phyloP scores from a whole-genome alignment of 352 stramenopile species.

The Saprolegnia diclina region DNA sequence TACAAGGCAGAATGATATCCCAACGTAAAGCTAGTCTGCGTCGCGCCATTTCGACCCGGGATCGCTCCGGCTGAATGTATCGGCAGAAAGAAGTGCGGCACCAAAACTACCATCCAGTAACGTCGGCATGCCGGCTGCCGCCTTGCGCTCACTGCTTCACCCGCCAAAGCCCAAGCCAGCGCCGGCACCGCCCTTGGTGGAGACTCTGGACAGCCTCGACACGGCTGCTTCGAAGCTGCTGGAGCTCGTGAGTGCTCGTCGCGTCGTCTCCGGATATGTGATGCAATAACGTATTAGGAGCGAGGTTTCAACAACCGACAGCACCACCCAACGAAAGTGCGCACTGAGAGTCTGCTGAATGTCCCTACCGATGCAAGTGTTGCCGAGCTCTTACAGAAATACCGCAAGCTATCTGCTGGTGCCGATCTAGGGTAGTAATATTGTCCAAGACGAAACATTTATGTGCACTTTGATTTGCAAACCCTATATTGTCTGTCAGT shows the following conservation, averaged over 20 bases:
- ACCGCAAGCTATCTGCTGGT: constrained; percentile 69
- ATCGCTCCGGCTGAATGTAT: constrained; percentile 32
- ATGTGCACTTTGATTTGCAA: too few relatives aligned
- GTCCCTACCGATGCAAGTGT: constrained; percentile 56
- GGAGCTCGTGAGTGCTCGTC: neutral
- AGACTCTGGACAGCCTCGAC: neutral
- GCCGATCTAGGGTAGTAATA: neutral
- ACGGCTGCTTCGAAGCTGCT: neutral
- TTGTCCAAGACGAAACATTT: neutral
- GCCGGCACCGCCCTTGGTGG: too few relatives aligned
- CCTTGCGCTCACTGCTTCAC: constrained; percentile 14
- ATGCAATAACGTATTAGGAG: constrained; percentile 31
- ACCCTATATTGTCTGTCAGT: too few relatives aligned
- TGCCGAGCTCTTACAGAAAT: constrained; percentile 70
- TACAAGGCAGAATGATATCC: neutral
- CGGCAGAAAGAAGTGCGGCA: constrained; percentile 26
- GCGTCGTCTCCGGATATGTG: constrained; percentile 34
- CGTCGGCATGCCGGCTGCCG: constrained; percentile 19
- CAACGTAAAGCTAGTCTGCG: constrained; percentile 39
- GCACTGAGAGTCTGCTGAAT: constrained; percentile 45
- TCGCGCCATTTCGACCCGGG: constrained; percentile 65
- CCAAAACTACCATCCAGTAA: constrained; percentile 7
- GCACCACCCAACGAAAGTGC: constrained; percentile 44
- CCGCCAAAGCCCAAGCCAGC: neutral
- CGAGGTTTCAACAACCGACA: constrained; percentile 45